Evolutionary conservation across 805 yeast species (phyloP).

Genomic region (Candida incommunis): DNA sequence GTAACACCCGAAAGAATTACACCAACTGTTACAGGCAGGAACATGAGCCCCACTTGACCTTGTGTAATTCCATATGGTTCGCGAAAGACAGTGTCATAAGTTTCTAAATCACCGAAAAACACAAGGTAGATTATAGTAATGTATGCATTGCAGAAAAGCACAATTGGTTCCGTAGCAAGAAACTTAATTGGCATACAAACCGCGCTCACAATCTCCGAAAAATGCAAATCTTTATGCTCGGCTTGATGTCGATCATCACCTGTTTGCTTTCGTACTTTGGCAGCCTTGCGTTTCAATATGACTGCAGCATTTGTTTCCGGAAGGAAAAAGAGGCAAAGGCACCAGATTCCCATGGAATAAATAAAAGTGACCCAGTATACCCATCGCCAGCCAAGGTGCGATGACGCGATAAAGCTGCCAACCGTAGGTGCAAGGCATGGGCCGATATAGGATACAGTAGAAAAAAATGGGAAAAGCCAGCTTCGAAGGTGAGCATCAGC

Average conservation of each 20-base stretch:
- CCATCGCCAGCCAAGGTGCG: constrained; percentile 26
- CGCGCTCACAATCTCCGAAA: constrained; percentile 29
- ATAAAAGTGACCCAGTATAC: constrained; percentile 6
- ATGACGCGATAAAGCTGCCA: constrained; percentile 40
- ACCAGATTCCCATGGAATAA: constrained; percentile 2
- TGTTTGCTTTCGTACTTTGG: constrained; percentile 33
- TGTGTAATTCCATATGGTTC: constrained; percentile 36
- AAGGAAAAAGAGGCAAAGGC: constrained; percentile 25
- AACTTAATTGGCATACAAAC: constrained; percentile 38
- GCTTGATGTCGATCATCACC: constrained; percentile 27
- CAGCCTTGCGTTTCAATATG: constrained; percentile 52
- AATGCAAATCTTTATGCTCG: constrained; percentile 23
- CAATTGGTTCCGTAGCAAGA: constrained; percentile 38
- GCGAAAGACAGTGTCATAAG: constrained; percentile 55
- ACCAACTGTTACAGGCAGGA: not conserved
- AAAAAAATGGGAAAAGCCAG: constrained; percentile 6
- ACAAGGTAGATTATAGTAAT: constrained; percentile 69
- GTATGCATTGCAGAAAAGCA: constrained; percentile 45
- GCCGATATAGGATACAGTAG: constrained; percentile 21
- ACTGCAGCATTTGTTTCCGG: constrained; percentile 87
- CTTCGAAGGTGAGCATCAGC: constrained; percentile 38
- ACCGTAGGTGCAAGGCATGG: constrained; percentile 32
- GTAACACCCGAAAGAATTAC: not conserved
- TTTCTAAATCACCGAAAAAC: constrained; percentile 53
- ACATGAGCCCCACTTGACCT: not conserved